Conservation (phyloP, 805 yeast species). For the Candida loeiensis region DNA sequence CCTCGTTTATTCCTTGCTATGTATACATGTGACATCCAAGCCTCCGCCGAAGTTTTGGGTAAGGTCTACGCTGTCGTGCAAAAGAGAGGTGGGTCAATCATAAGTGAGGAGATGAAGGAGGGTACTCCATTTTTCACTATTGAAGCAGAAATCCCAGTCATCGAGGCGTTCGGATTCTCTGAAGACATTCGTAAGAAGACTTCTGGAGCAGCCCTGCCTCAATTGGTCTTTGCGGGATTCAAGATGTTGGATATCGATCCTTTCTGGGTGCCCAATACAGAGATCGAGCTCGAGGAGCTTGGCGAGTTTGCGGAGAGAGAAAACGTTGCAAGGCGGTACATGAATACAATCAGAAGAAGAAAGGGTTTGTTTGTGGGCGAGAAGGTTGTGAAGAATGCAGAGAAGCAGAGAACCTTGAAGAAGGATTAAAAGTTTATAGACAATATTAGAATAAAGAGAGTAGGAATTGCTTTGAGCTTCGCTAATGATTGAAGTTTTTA, state of each 20-base stretch:
- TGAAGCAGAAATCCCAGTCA: constrained; percentile 82
- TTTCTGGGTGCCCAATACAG: constrained; percentile 98
- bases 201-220: constrained; percentile 97
- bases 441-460: no score
- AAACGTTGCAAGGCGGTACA: constrained; percentile 82
- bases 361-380: constrained; percentile 90
- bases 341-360: constrained; percentile 75
- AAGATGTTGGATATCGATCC: constrained; percentile 90
- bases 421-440: constrained; percentile 42
- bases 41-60: constrained; percentile 90
- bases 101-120: constrained; percentile 93
- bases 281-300: constrained; percentile 87
- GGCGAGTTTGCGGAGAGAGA: constrained; percentile 93
- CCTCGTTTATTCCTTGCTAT: constrained; percentile 90
- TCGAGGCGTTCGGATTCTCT: constrained; percentile 94
- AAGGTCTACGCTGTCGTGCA: constrained; percentile 94
- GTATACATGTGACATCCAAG: constrained; percentile 93
- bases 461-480: no score
- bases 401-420: constrained; percentile 86
- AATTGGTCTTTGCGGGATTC: constrained; percentile 84
- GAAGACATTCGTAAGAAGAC: constrained; percentile 92
- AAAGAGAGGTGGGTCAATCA: constrained; percentile 76
- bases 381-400: constrained; percentile 87
- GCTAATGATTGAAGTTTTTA: no score
- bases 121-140: constrained; percentile 96